phyloP scores from a whole-genome alignment of 805 yeast species.

The Ogataea pilisensis region DNA sequence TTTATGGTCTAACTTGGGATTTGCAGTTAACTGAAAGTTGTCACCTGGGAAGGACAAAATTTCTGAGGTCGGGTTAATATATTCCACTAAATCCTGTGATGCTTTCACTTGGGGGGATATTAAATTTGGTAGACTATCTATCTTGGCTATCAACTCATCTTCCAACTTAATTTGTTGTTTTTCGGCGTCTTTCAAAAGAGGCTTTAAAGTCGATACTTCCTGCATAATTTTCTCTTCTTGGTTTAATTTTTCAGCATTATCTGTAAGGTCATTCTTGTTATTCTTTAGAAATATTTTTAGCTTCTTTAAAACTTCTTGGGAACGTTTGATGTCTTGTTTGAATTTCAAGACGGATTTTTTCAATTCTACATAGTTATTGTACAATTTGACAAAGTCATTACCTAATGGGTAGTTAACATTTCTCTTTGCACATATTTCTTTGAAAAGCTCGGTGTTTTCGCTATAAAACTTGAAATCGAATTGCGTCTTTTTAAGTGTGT shows the following conservation, averaged over 20 bases:
- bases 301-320: conserved; percentile 18
- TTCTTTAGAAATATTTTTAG: conserved; percentile 14
- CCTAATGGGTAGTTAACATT: conserved; percentile 26
- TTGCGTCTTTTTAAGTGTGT: conserved; percentile 30
- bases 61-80: conserved; percentile 44
- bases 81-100: conserved; percentile 43
- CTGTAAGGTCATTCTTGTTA: background rate
- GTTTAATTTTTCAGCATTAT: conserved; percentile 4
- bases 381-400: conserved; percentile 18
- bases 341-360: conserved; percentile 14
- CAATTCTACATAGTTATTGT: conserved; percentile 9
- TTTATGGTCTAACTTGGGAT: conserved; percentile 52
- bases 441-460: conserved; percentile 25
- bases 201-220: conserved; percentile 25
- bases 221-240: conserved; percentile 11
- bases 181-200: conserved; percentile 27
- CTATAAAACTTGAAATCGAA: conserved; percentile 33
- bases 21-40: conserved; percentile 17
- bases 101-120: conserved; percentile 45
- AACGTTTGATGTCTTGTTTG: conserved; percentile 21
- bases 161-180: conserved; percentile 29
- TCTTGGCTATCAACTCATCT: conserved; percentile 33
- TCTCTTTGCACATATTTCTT: conserved; percentile 31
- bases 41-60: conserved; percentile 4
- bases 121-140: conserved; percentile 60